Conservation (phyloP, 352 stramenopile species). For the Globisporangium middletonii region DNA sequence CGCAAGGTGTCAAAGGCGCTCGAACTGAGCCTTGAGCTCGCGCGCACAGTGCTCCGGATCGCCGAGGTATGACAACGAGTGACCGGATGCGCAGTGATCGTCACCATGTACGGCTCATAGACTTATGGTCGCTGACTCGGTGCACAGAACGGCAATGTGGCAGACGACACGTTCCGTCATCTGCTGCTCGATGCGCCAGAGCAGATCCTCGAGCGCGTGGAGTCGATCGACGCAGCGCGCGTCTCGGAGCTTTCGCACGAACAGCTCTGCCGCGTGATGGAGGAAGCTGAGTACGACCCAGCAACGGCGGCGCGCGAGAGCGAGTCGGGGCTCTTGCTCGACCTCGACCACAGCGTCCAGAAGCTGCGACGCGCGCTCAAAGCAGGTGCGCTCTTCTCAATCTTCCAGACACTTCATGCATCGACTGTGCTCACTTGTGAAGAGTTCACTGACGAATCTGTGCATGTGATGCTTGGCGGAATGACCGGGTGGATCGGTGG, state of each 20-base stretch:
- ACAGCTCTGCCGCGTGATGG: slow-evolving; percentile 37
- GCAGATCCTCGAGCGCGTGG: slow-evolving; percentile 24
- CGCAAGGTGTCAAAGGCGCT: slow-evolving; percentile 49
- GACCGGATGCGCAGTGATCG: background rate
- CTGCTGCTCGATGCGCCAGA: slow-evolving; percentile 34
- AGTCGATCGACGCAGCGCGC: slow-evolving; percentile 17
- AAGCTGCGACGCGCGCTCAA: slow-evolving; percentile 29
- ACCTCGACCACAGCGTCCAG: slow-evolving; percentile 35
- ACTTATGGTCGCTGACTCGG: no score
- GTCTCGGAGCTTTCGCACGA: slow-evolving; percentile 36
- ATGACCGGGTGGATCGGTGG: background rate
- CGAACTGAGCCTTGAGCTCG: slow-evolving; percentile 39
- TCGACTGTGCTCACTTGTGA: background rate
- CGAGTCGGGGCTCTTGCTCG: slow-evolving; percentile 57
- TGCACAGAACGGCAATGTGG: slow-evolving; percentile 17
- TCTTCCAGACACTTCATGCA: background rate
- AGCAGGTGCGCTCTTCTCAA: slow-evolving; percentile 9
- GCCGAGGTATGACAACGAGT: slow-evolving; percentile 14
- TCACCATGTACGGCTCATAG: background rate
- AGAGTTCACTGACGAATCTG: background rate
- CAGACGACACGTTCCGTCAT: slow-evolving; percentile 41
- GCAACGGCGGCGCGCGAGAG: slow-evolving; percentile 47
- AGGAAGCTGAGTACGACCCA: slow-evolving; percentile 51
- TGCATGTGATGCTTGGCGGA: background rate
- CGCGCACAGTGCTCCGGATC: slow-evolving; percentile 21